phyloP scores from a whole-genome alignment of 202 grass and related monocot genomes.

The Zoysia matrella region DNA sequence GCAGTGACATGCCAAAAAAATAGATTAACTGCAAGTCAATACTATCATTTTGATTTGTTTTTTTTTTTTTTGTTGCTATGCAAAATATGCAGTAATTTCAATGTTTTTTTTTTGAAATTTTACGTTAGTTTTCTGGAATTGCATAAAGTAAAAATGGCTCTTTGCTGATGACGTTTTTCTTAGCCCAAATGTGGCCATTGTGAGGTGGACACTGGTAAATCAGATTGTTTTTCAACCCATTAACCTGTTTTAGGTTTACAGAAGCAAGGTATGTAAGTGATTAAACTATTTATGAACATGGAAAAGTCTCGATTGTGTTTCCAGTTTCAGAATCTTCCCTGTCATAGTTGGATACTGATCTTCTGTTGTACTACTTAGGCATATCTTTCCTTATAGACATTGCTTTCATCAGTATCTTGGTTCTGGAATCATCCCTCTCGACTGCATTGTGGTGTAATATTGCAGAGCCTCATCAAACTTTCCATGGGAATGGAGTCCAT shows the following conservation, averaged over 20 bases:
- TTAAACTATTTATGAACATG: conserved; percentile 33
- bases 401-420: conserved; percentile 64
- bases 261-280: not conserved
- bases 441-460: conserved; percentile 67
- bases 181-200: not conserved
- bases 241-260: not conserved
- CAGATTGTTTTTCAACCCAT: not conserved
- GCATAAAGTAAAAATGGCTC: conserved; percentile 18
- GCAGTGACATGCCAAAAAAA: not conserved
- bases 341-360: conserved; percentile 5
- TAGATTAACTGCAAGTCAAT: not conserved
- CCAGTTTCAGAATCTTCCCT: conserved; percentile 40
- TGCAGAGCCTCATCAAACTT: conserved; percentile 67
- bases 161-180: not conserved
- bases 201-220: not conserved
- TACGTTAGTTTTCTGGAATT: not conserved
- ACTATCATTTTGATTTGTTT: not conserved
- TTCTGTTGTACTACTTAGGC: conserved; percentile 4
- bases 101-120: not conserved
- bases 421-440: conserved; percentile 74
- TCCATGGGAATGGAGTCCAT: conserved; percentile 68
- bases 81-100: not conserved
- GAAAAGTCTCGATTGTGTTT: conserved; percentile 37
- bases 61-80: not conserved
- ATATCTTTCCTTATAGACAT: conserved; percentile 59